Percentiles rank a stretch among this genome's conserved stretches.
These are phyloP conservation scores for Handroanthus guayacan DNA, from an alignment of 257 asterid genomes.

Conservation along the genomic window DNA sequence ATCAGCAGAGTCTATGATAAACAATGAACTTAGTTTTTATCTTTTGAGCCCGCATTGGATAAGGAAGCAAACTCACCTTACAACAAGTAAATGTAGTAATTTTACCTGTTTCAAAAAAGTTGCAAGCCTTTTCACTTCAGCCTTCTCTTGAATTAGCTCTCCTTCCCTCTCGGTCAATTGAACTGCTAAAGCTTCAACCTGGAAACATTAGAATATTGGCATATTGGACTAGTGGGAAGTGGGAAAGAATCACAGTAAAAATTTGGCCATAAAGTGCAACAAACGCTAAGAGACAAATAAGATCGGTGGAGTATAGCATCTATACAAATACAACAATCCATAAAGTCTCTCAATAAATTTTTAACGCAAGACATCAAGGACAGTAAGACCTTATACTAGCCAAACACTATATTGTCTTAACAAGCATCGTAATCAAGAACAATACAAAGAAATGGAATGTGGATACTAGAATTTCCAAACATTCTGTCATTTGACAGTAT, in stretches of 20 bases:
- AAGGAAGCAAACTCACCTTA: conserved; percentile 14
- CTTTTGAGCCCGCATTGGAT: not conserved
- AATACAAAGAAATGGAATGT: conserved; percentile 19
- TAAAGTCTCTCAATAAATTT: not conserved
- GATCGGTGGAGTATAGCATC: conserved; percentile 2
- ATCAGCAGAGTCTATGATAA: not conserved
- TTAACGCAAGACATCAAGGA: not conserved
- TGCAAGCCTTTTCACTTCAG: conserved; percentile 92
- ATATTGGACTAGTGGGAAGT: conserved; percentile 13
- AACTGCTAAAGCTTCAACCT: conserved; percentile 94
- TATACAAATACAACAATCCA: not conserved
- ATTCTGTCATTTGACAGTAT: not conserved
- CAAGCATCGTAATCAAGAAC: not conserved
- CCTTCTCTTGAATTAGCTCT: conserved; percentile 88
- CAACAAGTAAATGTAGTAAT: not conserved
- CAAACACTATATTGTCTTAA: not conserved
- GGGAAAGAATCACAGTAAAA: conserved; percentile 6
- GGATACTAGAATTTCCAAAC: not conserved
- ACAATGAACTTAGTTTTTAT: not conserved
- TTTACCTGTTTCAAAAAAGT: conserved; percentile 87
- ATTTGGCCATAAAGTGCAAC: not conserved
- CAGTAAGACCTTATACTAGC: not conserved
- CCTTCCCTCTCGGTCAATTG: conserved; percentile 93
- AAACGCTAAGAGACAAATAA: conserved; percentile 15
- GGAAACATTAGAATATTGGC: conserved; percentile 22